Base-by-base conservation (phyloP, 495 filamentous ascomycete genomes). In the Pyronema domesticum region DNA sequence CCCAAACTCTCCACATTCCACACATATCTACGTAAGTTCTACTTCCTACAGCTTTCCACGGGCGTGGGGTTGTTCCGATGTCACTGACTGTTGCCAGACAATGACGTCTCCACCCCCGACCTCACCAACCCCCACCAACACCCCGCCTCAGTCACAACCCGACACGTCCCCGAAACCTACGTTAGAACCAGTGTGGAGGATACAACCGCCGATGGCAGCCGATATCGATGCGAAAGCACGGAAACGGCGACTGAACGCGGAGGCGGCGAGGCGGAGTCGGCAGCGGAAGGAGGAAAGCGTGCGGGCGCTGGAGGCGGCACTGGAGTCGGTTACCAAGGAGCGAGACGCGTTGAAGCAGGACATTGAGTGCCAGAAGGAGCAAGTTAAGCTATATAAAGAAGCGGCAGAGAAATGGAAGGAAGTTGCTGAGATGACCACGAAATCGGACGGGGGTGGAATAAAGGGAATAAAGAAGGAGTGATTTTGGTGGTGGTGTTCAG, bases 371-470 rank as follows among this genome's bases (percentile, higher is more conserved):
- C 39, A 42, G 39, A 42, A 42, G 39, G 15, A 42, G 15, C 39
- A 42, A 17, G 39, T 42, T 13, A 17, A 42, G 39, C 39, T 42
- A 17, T 42, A 42, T 17, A 42, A 42, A 17, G 39, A 42, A 17
- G 39, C 39, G 39, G 39, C 39, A 6, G 39, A 42, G 39, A 42
- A 42, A 17, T 42, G 39, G 39, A 42, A 42, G 39, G 11, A 70
- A 63, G 15, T 67, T 77, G 3, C 69, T 70, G 60, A 72, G 76
- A 36, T 77, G 74, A 74, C 23, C 23, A 5, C 23, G 23, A 30
- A 30, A 30, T 30, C 23, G 23, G 23, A 30, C 23, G 23, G 23
- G 23, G 23, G 23, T 30, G 23, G 23, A 30, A 30, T 30, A 30
- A 30, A 30, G 23, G 23, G 23, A 30, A 30, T 30, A 30, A 30